Conservation (phyloP, 106 monocot species). For the Dioscorea alata region DNA sequence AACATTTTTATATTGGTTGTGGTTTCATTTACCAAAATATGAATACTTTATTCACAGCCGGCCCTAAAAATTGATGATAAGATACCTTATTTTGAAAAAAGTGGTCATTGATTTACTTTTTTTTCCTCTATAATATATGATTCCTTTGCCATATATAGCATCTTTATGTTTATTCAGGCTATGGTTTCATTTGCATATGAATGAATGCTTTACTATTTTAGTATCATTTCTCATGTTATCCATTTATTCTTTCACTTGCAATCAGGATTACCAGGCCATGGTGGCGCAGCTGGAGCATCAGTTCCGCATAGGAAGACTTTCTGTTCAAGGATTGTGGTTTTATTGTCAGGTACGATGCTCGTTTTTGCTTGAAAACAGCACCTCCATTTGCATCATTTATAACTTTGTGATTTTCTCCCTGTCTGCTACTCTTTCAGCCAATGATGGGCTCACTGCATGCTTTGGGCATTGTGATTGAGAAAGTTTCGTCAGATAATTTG, state of each 20-base stretch:
- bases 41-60: too few relatives aligned
- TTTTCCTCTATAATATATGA: too few relatives aligned
- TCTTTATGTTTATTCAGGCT: too few relatives aligned
- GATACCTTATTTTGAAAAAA: too few relatives aligned
- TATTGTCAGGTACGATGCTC: conserved; percentile 67
- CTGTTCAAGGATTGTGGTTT: conserved; percentile 93
- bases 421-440: conserved; percentile 42
- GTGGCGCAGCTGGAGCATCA: conserved; percentile 97
- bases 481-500: conserved; percentile 53
- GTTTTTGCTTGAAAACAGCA: background rate
- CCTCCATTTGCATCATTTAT: conserved; percentile 1
- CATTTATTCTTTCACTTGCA: background rate
- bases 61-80: too few relatives aligned
- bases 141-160: too few relatives aligned
- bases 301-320: conserved; percentile 90
- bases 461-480: conserved; percentile 73
- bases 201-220: background rate
- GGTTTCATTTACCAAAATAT: too few relatives aligned
- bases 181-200: background rate
- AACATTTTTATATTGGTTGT: too few relatives aligned
- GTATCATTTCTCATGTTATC: background rate
- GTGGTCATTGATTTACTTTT: too few relatives aligned
- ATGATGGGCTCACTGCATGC: conserved; percentile 92
- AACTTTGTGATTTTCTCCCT: background rate
- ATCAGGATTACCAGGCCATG: conserved; percentile 97